Base-by-base conservation (phyloP, 345 rosid genomes). In the Isatis tinctoria region DNA sequence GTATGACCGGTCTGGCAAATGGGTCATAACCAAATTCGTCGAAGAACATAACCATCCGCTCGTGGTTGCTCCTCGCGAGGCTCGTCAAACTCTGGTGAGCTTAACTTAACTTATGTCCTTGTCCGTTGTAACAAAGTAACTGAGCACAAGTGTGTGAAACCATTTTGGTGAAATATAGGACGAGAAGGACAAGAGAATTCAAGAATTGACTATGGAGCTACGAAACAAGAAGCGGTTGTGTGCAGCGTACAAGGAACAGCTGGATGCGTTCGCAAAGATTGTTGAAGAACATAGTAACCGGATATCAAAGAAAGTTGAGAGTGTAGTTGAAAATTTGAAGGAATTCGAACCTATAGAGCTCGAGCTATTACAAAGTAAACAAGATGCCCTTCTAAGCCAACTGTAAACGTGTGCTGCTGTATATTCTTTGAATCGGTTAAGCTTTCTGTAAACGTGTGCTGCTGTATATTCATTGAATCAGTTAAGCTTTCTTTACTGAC, bases 1-100 rank as follows among this genome's bases (percentile, higher is more conserved):
- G 87, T 79, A 60, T 54, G 87, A 86, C 22, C 85, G 85, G 54
- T 84, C 96, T 44, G 92, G 90, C 13, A 88, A 85, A 78, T 93
- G 98, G 98, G 83, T 88, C 59, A 88, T 93, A 43, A 89, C 97
- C 3, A 93, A 89, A 69, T 90, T 90, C 65, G 83, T 86, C 6
- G 87, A 82, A 83, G 98, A 90, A 53, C 97, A 93, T 74, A 93
- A 88, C 80, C 98, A 93, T 82, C 92, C 93, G 0, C 93, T 90
- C 3, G 83, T 90, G 13, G 85, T 87, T 8, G 75, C 89, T 2
- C 93, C 87, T 37, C 96, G 90, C 0, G 85, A 87, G 82, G 93
- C 89, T 69, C 97, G 98, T 41, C 97, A 93, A 78, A 82, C 87
- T 18, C 72, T 89, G 83, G 98, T 93, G 20, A 80, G 87, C 76